Percentiles rank a stretch among this genome's conserved stretches.
phyloP scores from a whole-genome alignment of 2,329 filamentous ascomycete species.

The Neofusicoccum laricinum region DNA sequence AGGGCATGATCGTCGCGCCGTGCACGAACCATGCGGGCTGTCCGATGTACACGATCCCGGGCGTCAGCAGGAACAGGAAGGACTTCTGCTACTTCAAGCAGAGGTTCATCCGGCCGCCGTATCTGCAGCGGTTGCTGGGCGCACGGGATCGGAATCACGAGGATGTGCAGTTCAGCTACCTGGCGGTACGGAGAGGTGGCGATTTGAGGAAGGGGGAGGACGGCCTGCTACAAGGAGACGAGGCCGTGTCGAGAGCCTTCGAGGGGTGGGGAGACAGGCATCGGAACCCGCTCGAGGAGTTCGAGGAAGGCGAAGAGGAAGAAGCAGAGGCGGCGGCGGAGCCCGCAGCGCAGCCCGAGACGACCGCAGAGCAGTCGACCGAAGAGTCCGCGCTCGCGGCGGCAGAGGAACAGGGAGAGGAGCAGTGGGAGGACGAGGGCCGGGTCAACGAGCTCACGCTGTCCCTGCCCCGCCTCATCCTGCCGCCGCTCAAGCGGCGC shows the following conservation, averaged over 20 bases:
- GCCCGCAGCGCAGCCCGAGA: background rate
- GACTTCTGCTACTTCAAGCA: conserved; percentile 92
- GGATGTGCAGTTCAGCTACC: conserved; percentile 85
- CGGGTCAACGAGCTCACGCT: conserved; percentile 47
- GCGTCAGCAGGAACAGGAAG: conserved; percentile 70
- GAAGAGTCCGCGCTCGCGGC: background rate
- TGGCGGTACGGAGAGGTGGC: conserved; percentile 77
- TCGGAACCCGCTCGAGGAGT: background rate
- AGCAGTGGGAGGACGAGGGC: conserved; percentile 18
- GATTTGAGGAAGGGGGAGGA: conserved; percentile 47
- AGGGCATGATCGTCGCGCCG: conserved; percentile 60
- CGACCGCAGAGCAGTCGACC: background rate
- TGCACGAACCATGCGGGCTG: conserved; percentile 89
- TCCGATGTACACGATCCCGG: conserved; percentile 78
- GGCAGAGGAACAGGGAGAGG: background rate
- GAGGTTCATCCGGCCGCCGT: conserved; percentile 79
- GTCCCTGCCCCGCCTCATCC: conserved; percentile 72
- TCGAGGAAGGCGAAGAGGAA: conserved; percentile 16
- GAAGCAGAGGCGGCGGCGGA: background rate
- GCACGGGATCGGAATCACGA: conserved; percentile 75
- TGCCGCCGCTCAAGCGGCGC: conserved; percentile 79
- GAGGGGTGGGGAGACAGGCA: conserved; percentile 56
- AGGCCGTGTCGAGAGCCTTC: conserved; percentile 64
- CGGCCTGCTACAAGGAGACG: conserved; percentile 50
- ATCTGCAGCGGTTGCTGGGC: conserved; percentile 73